phyloP scores from a whole-genome alignment of 2,329 filamentous ascomycete genomes.

The Scorias spongiosa region DNA sequence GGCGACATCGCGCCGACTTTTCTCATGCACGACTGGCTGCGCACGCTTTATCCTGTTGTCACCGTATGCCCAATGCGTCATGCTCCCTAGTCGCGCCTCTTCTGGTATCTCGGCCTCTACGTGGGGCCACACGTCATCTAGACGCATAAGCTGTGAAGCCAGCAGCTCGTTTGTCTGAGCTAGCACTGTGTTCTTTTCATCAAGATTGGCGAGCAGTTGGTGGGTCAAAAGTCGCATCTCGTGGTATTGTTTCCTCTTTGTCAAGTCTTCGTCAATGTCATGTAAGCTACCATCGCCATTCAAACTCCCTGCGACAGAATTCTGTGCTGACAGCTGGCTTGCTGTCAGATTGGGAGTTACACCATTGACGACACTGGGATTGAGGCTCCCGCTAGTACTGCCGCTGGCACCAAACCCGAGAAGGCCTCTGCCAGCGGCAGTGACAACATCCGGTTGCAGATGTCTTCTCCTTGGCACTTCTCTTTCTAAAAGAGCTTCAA shows the following conservation, averaged over 20 bases:
- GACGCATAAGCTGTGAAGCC: constrained; percentile 65
- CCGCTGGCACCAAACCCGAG: constrained; percentile 24
- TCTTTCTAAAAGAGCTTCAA: constrained; percentile 43
- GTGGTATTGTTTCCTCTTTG: constrained; percentile 38
- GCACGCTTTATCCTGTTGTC: constrained; percentile 51
- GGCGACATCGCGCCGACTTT: constrained; percentile 63
- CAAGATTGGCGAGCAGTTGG: constrained; percentile 76
- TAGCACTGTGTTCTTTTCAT: constrained; percentile 96
- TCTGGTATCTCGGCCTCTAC: constrained; percentile 84
- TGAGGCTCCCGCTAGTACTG: constrained; percentile 22
- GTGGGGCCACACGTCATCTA: constrained; percentile 76
- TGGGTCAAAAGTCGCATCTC: constrained; percentile 64
- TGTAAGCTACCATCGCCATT: constrained; percentile 11
- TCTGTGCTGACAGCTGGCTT: constrained; percentile 9
- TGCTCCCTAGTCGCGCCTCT: constrained; percentile 82
- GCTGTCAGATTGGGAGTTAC: constrained; percentile 8
- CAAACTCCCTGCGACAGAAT: constrained; percentile 11
- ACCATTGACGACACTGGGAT: constrained; percentile 24
- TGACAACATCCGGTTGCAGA: constrained; percentile 2
- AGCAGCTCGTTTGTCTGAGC: constrained; percentile 83
- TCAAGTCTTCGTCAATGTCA: constrained; percentile 36
- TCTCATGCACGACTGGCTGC: constrained; percentile 47
- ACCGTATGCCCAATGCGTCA: constrained; percentile 88
- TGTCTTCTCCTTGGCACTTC: constrained; percentile 26
- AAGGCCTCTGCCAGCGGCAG: constrained; percentile 9